phyloP scores from a whole-genome alignment of 1,284 basidiomycete genomes.

The Mycena citricolor region DNA sequence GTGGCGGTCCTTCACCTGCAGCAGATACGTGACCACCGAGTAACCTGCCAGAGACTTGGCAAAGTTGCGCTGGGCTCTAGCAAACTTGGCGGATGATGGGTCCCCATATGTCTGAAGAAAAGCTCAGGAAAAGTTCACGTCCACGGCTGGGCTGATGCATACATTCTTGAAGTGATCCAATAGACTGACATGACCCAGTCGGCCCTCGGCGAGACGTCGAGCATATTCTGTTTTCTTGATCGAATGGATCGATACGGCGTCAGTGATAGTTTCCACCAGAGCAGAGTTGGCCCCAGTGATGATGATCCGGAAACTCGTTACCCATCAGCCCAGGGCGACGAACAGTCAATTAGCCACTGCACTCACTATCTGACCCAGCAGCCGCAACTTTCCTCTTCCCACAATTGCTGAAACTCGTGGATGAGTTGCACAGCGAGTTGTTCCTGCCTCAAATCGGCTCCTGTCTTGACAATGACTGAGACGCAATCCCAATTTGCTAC shows the following conservation, averaged over 20 bases:
- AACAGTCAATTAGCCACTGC: neutral
- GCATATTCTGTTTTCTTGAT: slow-evolving; percentile 99
- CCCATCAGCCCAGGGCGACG: neutral
- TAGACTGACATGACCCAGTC: slow-evolving; percentile 82
- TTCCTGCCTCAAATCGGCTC: slow-evolving; percentile 95
- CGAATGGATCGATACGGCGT: slow-evolving; percentile 97
- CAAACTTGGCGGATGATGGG: slow-evolving; percentile 81
- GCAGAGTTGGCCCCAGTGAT: slow-evolving; percentile 94
- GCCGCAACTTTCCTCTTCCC: slow-evolving; percentile 88
- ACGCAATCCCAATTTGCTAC: slow-evolving; percentile 81
- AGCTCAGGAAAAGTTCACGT: slow-evolving; percentile 3
- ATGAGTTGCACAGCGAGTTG: slow-evolving; percentile 97
- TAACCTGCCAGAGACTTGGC: slow-evolving; percentile 96
- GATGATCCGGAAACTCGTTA: slow-evolving; percentile 75
- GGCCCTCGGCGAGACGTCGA: slow-evolving; percentile 76
- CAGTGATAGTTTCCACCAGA: slow-evolving; percentile 92
- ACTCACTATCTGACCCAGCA: slow-evolving; percentile 93
- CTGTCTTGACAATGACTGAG: slow-evolving; percentile 98
- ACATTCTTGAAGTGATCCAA: slow-evolving; percentile 89
- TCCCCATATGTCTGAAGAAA: slow-evolving; percentile 81
- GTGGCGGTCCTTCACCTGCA: slow-evolving; percentile 98
- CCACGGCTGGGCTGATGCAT: no score
- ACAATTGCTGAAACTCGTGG: slow-evolving; percentile 90
- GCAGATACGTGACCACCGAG: slow-evolving; percentile 90
- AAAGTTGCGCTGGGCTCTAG: slow-evolving; percentile 86